Evolutionary conservation across 2,329 filamentous ascomycete genomes (phyloP).

Genomic region (Ophiocordyceps camponoti-floridani): DNA sequence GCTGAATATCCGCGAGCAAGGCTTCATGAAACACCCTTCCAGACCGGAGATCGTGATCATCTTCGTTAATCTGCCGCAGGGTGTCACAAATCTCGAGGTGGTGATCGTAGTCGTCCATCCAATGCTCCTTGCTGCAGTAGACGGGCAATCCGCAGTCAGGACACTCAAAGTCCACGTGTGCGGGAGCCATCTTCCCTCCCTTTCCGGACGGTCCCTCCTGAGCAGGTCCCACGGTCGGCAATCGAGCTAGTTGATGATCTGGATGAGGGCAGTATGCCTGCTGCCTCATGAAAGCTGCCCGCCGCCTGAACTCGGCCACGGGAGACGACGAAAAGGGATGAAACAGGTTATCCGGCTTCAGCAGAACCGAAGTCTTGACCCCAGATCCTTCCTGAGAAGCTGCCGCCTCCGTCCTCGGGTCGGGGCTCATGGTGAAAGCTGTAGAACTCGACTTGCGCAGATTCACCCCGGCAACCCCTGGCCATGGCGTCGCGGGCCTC

Average conservation of each 20-base stretch:
- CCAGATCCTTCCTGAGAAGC: conserved; percentile 5
- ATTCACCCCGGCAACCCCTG: conserved; percentile 4
- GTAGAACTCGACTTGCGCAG: conserved; percentile 5
- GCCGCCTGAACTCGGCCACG: conserved; percentile 67
- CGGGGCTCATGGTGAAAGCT: conserved; percentile 14
- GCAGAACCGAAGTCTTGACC: conserved; percentile 9
- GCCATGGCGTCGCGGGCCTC: conserved; percentile 9
- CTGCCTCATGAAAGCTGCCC: conserved; percentile 80
- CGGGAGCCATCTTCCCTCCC: conserved; percentile 43
- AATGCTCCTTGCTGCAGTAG: conserved; percentile 87
- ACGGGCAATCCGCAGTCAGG: conserved; percentile 90
- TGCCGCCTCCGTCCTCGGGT: conserved; percentile 9
- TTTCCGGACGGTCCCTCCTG: conserved; percentile 39
- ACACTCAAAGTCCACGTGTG: conserved; percentile 84
- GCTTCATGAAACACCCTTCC: conserved; percentile 90
- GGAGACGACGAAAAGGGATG: conserved; percentile 83
- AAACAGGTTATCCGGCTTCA: conserved; percentile 71
- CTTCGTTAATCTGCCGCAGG: conserved; percentile 85
- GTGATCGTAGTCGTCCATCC: conserved; percentile 86
- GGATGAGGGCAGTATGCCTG: conserved; percentile 90
- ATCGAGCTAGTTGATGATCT: conserved; percentile 59
- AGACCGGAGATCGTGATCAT: conserved; percentile 85
- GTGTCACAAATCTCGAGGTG: conserved; percentile 89
- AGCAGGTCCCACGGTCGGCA: conserved; percentile 46
- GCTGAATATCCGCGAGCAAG: conserved; percentile 71